Evolutionary conservation across 352 stramenopile genomes (phyloP).

Genomic region (Phytophthora quininea): DNA sequence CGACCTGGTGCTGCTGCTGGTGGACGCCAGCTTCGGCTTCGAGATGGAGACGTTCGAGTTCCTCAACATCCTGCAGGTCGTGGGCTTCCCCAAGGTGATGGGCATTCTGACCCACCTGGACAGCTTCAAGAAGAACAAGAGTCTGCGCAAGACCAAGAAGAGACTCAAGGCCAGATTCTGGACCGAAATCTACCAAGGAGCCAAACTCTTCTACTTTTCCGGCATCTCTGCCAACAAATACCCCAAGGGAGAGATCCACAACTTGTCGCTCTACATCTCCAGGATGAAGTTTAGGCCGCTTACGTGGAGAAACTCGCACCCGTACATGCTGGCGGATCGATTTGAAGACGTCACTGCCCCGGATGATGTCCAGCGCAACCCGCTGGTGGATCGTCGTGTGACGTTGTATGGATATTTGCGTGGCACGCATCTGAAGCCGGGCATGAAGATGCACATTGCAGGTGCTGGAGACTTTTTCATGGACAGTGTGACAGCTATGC

Average conservation of each 20-base stretch:
- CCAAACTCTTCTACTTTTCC: constrained; percentile 98
- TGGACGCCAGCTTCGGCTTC: constrained; percentile 99
- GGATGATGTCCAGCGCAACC: constrained; percentile 93
- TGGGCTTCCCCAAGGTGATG: constrained; percentile 95
- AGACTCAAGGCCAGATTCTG: constrained; percentile 99
- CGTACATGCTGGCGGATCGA: constrained; percentile 98
- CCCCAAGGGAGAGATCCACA: constrained; percentile 98
- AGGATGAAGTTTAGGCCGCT: constrained; percentile 98
- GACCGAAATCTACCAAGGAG: constrained; percentile 97
- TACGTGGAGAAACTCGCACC: constrained; percentile 99
- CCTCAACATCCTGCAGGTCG: constrained; percentile 98
- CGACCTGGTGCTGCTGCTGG: constrained; percentile 98
- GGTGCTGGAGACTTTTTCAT: constrained; percentile 98
- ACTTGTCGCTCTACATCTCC: constrained; percentile 97
- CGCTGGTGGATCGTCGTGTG: constrained; percentile 92
- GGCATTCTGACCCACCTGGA: constrained; percentile 99
- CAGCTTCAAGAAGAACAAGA: constrained; percentile 98
- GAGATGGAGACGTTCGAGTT: constrained; percentile 99
- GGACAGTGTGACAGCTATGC: constrained; percentile 92
- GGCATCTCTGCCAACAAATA: constrained; percentile 99
- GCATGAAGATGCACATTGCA: constrained; percentile 97
- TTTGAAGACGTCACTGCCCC: constrained; percentile 98
- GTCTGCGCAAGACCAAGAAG: constrained; percentile 98
- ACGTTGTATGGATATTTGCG: constrained; percentile 99
- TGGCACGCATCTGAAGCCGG: constrained; percentile 97